Evolutionary conservation across 768 basidiomycete genomes (phyloP), one percentile per base, ranked within the genome.

Genomic region (Mycena latifolia): DNA sequence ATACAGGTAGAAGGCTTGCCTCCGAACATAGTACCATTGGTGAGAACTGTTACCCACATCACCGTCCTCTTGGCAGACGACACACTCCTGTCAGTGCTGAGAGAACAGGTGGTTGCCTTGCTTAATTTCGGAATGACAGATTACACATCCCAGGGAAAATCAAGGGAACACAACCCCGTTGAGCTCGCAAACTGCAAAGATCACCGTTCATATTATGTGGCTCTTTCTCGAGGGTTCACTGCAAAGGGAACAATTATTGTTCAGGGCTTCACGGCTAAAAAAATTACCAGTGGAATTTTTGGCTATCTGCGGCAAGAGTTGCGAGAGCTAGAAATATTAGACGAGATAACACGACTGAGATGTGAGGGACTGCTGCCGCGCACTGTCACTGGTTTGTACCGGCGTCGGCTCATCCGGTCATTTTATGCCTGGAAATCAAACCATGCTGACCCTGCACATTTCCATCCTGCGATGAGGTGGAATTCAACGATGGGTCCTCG

Each of bases 261-360:
- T 12, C 72, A 78, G 48, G 72, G 65, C 0, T 76, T 78, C 65
- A 66, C 76, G 18, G 14, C 25, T 2, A 52, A 35, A 8, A 72
- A 67, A 67, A 74, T 80, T 8, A 75, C 68, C 22, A 65, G 71
- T 10, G 72, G 73, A 7, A 69, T 73, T 7, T 67, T 71, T 2
- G 75, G 78, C 7, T 65, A 69, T 17, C 55, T 81, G 1, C 62
- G 77, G 25, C 76, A 80, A 58, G 79, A 80, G 53, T 77, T 79
- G 43, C 15, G 79, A 15, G 75, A 80, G 37, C 54, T 80, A 0
- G 77, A 80, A 33, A 15, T 80, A 0, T 63, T 81, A 0, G 77
- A 81, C 72, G 76, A 78, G 20, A 78, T 82, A 5, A 78, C 78
- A 9, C 5, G 28, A 6, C 18, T 50, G 2, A 5, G 17, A 11